Base-by-base conservation (phyloP, 768 basidiomycete species). In the Erythrobasidium yunnanense region DNA sequence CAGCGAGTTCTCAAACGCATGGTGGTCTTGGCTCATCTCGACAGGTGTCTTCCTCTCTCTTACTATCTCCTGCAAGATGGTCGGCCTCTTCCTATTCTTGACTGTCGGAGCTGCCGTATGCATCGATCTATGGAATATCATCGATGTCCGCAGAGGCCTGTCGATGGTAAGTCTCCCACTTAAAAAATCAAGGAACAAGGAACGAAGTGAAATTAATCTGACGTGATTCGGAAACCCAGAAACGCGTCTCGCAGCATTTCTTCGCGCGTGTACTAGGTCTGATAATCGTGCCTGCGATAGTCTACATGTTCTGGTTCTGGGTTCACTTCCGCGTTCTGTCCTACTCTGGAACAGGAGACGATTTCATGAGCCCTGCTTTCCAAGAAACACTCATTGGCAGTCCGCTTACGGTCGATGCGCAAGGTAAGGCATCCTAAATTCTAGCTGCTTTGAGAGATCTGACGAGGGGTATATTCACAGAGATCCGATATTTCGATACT, bases 281-380 rank as follows among this genome's bases (percentile, higher is more conserved):
- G 49, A 96, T 99, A 67, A 70, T 86, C 15, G 78, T 93, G n/a
- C 95, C 95, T 2, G 83, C 91, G 71, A 77, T 88, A 63, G 81
- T 97, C 54, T 99, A 99, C 76, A 82, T 97, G 1, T 85, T 86
- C 17, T 90, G 93, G 81, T 99, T 99, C 81, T 99, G 87, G 78
- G 78, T 95, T 25, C 95, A 99, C 76, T 93, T 99, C 73, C 80
- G 85, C 27, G 81, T 97, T 69, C 84, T 97, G 70, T 87, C 80
- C 6, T 81, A 85, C 70, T 91, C 91, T 11, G 95, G 95, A 25
- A 82, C 91, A 32, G 95, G 95, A 4, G 95, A 97, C 73, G 80
- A 81, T 38, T 99, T 97, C 79, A 97, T 97, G 95, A 90, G 87
- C 74, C 92, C 95, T 4, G 85, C 85, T 3, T 99, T 99, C 83